Conservation (phyloP, 2,329 filamentous ascomycete genomes). For the Curvularia hawaiiensis region DNA sequence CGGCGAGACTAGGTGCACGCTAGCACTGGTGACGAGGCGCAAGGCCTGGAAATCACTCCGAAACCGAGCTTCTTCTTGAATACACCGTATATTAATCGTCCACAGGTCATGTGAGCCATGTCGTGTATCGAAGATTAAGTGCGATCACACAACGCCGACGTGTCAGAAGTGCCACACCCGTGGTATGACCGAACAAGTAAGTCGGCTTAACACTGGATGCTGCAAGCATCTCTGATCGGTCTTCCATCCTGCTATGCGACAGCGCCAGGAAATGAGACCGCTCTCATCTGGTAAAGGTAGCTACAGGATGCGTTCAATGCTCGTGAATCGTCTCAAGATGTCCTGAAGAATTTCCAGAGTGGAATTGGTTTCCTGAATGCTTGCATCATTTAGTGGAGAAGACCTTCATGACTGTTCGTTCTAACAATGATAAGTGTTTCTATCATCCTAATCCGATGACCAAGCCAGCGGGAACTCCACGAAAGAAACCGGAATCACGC, state of each 20-base stretch:
- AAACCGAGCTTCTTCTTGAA: neutral
- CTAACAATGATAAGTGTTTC: slow-evolving; percentile 34
- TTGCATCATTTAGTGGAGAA: neutral
- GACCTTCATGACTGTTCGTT: neutral
- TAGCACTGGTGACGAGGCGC: neutral
- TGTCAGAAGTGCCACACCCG: slow-evolving; percentile 43
- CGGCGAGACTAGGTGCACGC: neutral
- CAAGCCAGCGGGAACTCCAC: slow-evolving; percentile 42
- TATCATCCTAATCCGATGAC: slow-evolving; percentile 47
- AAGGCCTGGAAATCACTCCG: neutral
- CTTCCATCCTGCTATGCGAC: neutral
- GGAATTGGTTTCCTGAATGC: neutral
- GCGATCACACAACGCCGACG: slow-evolving; percentile 43
- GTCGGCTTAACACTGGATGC: slow-evolving; percentile 1
- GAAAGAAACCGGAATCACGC: slow-evolving; percentile 43
- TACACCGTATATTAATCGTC: slow-evolving; percentile 17
- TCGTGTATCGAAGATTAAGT: slow-evolving; percentile 44
- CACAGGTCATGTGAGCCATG: slow-evolving; percentile 45
- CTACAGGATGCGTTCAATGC: neutral
- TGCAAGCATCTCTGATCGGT: neutral
- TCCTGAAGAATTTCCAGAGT: neutral
- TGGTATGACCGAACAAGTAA: slow-evolving; percentile 42
- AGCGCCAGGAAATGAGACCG: neutral
- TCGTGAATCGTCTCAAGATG: neutral
- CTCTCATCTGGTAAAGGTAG: neutral